Percentiles rank a stretch among this genome's conserved stretches.
These are phyloP conservation scores for Euptelea pleiosperma DNA, from an alignment of 164 flowering plant species.

Conservation along the genomic window DNA sequence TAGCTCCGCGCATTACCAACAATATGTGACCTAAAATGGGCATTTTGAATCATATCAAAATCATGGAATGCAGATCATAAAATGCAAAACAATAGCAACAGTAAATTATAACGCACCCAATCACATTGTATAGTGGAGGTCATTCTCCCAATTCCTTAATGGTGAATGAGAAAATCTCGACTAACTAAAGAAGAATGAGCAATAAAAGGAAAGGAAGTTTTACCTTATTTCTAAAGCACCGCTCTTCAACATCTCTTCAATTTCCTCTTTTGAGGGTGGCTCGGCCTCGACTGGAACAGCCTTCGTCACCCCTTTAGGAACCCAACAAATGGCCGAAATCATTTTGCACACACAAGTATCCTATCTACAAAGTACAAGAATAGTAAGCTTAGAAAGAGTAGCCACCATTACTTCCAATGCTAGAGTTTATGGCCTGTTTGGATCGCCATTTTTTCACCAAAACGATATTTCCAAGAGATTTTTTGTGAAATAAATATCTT, in stretches of 20 bases:
- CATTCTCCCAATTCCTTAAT: background rate
- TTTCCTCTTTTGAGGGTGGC: slow-evolving; percentile 75
- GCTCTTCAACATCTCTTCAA: slow-evolving; percentile 54
- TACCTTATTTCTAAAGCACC: slow-evolving; percentile 39
- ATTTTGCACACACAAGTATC: slow-evolving; percentile 25
- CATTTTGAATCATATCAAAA: too few relatives aligned
- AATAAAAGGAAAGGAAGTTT: background rate
- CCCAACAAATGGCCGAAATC: slow-evolving; percentile 82
- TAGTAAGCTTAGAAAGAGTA: too few relatives aligned
- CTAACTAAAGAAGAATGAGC: background rate
- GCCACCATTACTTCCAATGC: too few relatives aligned
- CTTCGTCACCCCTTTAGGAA: slow-evolving; percentile 77
- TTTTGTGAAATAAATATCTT: too few relatives aligned
- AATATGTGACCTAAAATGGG: too few relatives aligned
- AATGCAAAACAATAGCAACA: too few relatives aligned
- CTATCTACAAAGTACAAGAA: slow-evolving; percentile 4
- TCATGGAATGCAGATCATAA: too few relatives aligned
- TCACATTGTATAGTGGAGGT: background rate
- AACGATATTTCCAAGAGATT: too few relatives aligned
- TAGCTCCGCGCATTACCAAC: too few relatives aligned
- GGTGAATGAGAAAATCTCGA: background rate
- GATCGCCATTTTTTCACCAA: too few relatives aligned
- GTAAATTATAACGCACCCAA: too few relatives aligned
- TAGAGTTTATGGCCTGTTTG: too few relatives aligned
- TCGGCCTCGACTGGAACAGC: slow-evolving; percentile 57